A percentile compares a stretch with the other conserved stretches of the same genome.
phyloP scores from a whole-genome alignment of 768 basidiomycete genomes.

The Pisolithus marmoratus region DNA sequence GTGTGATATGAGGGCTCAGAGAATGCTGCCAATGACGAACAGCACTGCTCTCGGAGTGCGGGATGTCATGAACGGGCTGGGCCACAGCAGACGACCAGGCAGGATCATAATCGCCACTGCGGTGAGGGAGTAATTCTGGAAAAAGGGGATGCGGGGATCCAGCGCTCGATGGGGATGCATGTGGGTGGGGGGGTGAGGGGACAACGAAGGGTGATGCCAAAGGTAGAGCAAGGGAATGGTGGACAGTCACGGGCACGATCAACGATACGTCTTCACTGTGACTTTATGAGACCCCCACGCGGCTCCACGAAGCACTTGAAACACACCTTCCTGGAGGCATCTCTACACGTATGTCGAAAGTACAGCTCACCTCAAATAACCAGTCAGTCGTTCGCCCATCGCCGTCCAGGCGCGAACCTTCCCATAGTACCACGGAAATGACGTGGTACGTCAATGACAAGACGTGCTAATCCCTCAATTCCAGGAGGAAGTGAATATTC shows the following conservation, averaged over 20 bases:
- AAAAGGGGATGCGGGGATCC: slow-evolving; percentile 22
- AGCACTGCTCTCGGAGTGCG: slow-evolving; percentile 1
- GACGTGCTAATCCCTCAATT: slow-evolving; percentile 69
- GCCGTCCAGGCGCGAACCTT: slow-evolving; percentile 52
- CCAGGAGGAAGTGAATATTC: slow-evolving; percentile 74
- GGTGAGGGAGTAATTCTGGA: slow-evolving; percentile 6
- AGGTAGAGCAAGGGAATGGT: slow-evolving; percentile 59
- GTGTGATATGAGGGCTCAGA: slow-evolving; percentile 29
- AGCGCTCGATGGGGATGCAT: slow-evolving; percentile 10
- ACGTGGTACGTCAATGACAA: slow-evolving; percentile 76
- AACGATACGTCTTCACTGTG: slow-evolving; percentile 66
- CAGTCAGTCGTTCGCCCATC: slow-evolving; percentile 39
- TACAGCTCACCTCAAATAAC: slow-evolving; percentile 66
- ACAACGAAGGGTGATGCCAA: slow-evolving; percentile 23
- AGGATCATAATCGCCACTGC: slow-evolving; percentile 2
- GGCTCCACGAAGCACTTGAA: neutral
- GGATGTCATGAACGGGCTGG: slow-evolving; percentile 4
- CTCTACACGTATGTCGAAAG: slow-evolving; percentile 55
- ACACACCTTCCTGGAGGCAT: slow-evolving; percentile 65
- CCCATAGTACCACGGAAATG: slow-evolving; percentile 60
- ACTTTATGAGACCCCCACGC: slow-evolving; percentile 8
- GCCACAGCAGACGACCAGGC: slow-evolving; percentile 3
- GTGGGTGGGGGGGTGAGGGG: slow-evolving; percentile 12
- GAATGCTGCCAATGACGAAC: slow-evolving; percentile 14
- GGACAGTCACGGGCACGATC: slow-evolving; percentile 56